Base-by-base conservation (phyloP, 2,329 filamentous ascomycete species). In the Aspergillus intermedius region DNA sequence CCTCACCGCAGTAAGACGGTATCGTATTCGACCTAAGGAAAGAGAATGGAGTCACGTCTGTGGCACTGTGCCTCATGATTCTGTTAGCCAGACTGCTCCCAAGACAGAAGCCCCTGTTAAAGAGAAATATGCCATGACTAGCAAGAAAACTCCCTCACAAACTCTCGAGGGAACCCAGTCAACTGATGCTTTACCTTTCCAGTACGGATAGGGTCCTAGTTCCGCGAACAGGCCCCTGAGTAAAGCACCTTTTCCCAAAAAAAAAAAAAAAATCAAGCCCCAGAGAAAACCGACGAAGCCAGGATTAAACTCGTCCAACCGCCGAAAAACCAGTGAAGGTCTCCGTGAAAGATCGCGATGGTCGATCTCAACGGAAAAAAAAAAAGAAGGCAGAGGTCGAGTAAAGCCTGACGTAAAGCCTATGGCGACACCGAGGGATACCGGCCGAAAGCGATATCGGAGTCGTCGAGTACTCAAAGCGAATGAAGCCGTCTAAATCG, bases 271-370 rank as follows among this genome's bases (percentile, higher is more conserved):
- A 28, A 45, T 53, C 49, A 42, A 40, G 17, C 37, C 37, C 37
- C 17, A 12, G 19, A 40, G 53, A 54, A 61, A 53, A 57, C 49
- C 52, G 55, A 59, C 53, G 46, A 61, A 59, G 50, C 55, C 58
- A 54, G 55, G 57, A 55, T 53, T 54, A 55, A 52, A 60, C 60
- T 60, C 64, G 60, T 62, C 63, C 59, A 64, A 66, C 63, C 62
- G 60, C 59, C 59, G 56, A 62, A 61, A 57, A 68, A 68, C 65
- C 66, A 67, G 62, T 65, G 56, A 67, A 69, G 66, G 65, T 66
- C 64, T 67, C 65, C 62, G 62, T 60, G 60, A 67, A 56, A 56
- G 47, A 42, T 30, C 25, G 37, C 15, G 10, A 40, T 19, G 4
- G 10, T n/a, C 34, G 51, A 54, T 62, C 58, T 65, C n/a, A 63